Evolutionary conservation across 2,329 filamentous ascomycete genomes (phyloP), one percentile per base, ranked within the genome.

Genomic region (Lasiodiplodia theobromae): DNA sequence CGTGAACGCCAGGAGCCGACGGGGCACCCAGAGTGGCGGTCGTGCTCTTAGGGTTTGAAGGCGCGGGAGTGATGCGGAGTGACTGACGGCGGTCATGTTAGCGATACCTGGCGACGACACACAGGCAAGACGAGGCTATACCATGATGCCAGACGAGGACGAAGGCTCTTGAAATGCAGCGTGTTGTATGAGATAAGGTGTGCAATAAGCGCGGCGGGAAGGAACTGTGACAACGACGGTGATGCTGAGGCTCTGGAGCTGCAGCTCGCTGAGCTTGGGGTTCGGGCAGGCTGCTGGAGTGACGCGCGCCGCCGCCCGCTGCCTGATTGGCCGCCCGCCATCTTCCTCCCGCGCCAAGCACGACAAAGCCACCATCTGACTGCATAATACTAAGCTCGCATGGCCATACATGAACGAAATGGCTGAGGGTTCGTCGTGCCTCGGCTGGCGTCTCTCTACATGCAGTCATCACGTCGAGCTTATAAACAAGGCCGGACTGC

Each of bases 1-100:
- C 96, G 86, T 96, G 94, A 72, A 98, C 86, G 74, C 95, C 95
- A 0, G 94, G 94, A 18, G 94, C 95, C 0, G 95, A 97, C 74
- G 96, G 96, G 4, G 96, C 96, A 68, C 77, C 86, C 80, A 69
- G 86, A 75, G 74, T 76, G 69, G 75, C 82, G 88, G 87, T 86
- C 73, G 85, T 88, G 75, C 75, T 72, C 64, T 77, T 75, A 47
- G 89, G 82, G 85, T 95, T 88, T 73, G 84, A 78, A 75, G 89
- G 81, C 70, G 89, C 80, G 78, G 96, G 96, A 73, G 93, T 89
- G 83, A 99, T 92, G 83, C 94, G 93, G 87, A 98, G 92, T 77
- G 93, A 67, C 65, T 67, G 44, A 21, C 28, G 52, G 64, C 65
- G 31, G 40, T 11, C 28, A 18, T 52, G 44, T 67, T 67, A 67